phyloP scores from a whole-genome alignment of 2,329 filamentous ascomycete genomes.

The Pyrenophora seminiperda region DNA sequence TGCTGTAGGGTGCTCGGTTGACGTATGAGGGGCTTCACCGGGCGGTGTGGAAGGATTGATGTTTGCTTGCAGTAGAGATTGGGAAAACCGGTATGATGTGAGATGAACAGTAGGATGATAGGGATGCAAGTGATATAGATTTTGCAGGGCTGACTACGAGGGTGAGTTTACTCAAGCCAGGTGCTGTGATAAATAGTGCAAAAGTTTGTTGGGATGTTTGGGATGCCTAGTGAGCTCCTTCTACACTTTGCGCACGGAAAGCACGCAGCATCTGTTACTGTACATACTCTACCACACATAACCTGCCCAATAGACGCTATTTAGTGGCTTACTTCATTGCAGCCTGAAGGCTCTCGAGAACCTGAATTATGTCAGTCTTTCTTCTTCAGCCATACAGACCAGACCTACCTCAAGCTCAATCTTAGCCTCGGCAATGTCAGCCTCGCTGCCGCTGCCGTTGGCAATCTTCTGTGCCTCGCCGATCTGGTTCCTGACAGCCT shows the following conservation, averaged over 20 bases:
- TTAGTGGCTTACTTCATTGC: conserved; percentile 74
- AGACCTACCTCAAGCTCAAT: conserved; percentile 90
- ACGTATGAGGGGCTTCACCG: neutral
- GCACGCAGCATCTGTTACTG: conserved; percentile 28
- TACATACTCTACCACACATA: conserved; percentile 20
- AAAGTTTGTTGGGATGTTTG: conserved; percentile 27
- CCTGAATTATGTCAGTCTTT: conserved; percentile 58
- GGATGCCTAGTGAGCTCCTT: conserved; percentile 38
- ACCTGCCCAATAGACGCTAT: conserved; percentile 43
- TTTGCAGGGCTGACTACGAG: conserved; percentile 22
- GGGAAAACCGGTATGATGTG: conserved; percentile 6
- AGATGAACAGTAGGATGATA: conserved; percentile 16
- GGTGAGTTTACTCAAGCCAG: conserved; percentile 27
- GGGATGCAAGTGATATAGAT: conserved; percentile 19
- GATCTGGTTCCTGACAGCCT: conserved; percentile 85
- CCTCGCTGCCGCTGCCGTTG: conserved; percentile 87
- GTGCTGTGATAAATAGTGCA: conserved; percentile 7
- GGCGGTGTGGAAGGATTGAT: neutral
- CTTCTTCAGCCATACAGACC: conserved; percentile 10
- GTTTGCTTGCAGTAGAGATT: conserved; percentile 2
- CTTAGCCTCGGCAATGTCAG: conserved; percentile 98
- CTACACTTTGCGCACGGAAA: conserved; percentile 40
- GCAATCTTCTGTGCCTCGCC: conserved; percentile 95
- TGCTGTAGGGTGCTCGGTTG: neutral
- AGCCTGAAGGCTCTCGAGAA: conserved; percentile 82